Evolutionary conservation across 139 green algal species (phyloP).

Genomic region (Trebouxia sp.): DNA sequence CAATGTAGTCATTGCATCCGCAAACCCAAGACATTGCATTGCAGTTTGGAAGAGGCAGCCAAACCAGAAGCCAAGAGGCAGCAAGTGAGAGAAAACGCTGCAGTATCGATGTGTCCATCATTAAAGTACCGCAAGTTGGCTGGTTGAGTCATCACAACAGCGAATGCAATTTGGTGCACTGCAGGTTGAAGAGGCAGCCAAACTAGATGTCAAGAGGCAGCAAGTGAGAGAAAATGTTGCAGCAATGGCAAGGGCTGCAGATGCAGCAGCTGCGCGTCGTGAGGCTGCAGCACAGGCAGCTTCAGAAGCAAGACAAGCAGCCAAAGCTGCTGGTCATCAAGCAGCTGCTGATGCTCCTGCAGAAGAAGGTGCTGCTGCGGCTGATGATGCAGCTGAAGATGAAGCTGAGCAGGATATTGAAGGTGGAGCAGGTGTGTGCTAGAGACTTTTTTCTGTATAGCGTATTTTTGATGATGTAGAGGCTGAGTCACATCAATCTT

Average conservation of each 20-base stretch:
- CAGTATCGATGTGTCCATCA: neutral
- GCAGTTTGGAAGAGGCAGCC: no score
- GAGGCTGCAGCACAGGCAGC: conserved; percentile 1
- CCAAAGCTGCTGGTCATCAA: neutral
- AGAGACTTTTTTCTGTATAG: no score
- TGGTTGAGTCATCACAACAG: neutral
- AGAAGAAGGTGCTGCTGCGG: neutral
- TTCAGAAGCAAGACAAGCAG: neutral
- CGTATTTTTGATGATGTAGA: no score
- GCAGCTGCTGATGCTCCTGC: neutral
- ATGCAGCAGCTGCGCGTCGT: conserved; percentile 24
- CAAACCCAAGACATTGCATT: no score
- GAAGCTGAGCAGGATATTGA: neutral
- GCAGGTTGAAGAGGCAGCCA: conserved; percentile 21
- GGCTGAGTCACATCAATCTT: no score
- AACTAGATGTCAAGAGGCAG: conserved; percentile 19
- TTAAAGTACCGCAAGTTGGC: no score
- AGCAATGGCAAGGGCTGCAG: neutral
- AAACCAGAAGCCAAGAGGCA: no score
- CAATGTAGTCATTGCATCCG: no score
- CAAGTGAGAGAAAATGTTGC: neutral
- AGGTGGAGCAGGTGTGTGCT: neutral
- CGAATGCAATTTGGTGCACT: neutral
- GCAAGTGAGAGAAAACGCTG: no score
- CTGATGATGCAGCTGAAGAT: neutral